Percentiles rank a stretch among this genome's conserved stretches.
Conservation (phyloP, 306 rosid genomes). For the Astragalus glycyphyllos region DNA sequence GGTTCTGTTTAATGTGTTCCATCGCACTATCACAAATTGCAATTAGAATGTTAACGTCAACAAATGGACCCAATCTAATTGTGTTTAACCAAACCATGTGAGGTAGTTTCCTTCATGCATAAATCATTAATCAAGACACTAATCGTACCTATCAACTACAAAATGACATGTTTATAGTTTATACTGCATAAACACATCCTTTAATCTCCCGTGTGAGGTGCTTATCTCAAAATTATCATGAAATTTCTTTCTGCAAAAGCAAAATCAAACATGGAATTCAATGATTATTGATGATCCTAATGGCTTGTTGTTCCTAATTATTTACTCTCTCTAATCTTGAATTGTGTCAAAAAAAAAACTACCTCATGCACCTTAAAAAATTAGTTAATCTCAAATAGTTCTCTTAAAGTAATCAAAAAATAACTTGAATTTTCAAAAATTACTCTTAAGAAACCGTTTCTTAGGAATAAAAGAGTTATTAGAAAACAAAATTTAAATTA, state of each 20-base stretch:
- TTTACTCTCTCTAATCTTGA: no score
- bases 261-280: not conserved
- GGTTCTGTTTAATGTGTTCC: not conserved
- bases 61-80: conserved; percentile 16
- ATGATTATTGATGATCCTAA: not conserved
- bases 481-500: no score
- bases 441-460: no score
- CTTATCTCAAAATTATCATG: conserved; percentile 1
- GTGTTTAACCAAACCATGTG: conserved; percentile 34
- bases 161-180: conserved; percentile 15
- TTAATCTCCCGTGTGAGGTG: conserved; percentile 29
- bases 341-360: no score
- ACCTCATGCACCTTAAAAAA: no score
- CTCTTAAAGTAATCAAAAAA: no score
- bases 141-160: conserved; percentile 22
- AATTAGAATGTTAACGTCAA: conserved; percentile 45
- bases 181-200: not conserved
- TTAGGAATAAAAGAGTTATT: no score
- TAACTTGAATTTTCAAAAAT: no score
- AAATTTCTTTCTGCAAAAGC: not conserved
- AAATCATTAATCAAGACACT: conserved; percentile 19
- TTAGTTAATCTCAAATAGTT: no score
- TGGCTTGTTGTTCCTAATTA: no score
- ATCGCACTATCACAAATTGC: conserved; percentile 1
- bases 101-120: not conserved